Conservation (phyloP, 2,329 filamentous ascomycete genomes). For the Phialophora expanda region DNA sequence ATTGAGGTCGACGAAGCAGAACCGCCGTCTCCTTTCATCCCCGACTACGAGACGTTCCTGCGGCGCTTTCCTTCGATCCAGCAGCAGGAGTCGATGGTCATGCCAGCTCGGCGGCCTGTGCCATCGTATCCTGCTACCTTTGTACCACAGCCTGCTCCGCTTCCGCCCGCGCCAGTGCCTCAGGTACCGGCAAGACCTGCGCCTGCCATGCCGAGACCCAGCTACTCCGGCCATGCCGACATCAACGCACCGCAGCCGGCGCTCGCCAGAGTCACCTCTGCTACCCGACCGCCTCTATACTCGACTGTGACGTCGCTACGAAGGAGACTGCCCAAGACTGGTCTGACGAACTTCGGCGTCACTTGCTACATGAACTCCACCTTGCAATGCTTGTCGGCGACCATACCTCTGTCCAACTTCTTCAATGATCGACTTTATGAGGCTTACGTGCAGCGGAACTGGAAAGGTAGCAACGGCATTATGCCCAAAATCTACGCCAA, state of each 20-base stretch:
- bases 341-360: constrained; percentile 78
- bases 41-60: constrained; percentile 81
- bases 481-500: constrained; percentile 67
- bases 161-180: constrained; percentile 57
- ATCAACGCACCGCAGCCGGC: constrained; percentile 55
- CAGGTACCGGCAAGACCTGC: constrained; percentile 67
- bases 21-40: constrained; percentile 61
- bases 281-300: constrained; percentile 52
- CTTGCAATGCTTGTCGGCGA: constrained; percentile 80
- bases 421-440: constrained; percentile 66
- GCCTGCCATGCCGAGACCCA: constrained; percentile 70
- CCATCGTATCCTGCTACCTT: constrained; percentile 33
- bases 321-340: constrained; percentile 66
- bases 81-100: constrained; percentile 62
- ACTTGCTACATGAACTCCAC: constrained; percentile 95
- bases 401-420: constrained; percentile 65
- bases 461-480: constrained; percentile 68
- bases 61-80: constrained; percentile 77
- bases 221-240: constrained; percentile 81
- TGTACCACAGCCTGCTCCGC: constrained; percentile 44
- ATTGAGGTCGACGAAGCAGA: constrained; percentile 56
- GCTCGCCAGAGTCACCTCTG: constrained; percentile 53
- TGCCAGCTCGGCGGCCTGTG: constrained; percentile 44
- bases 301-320: constrained; percentile 50
- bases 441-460: constrained; percentile 66